phyloP scores from a whole-genome alignment of 306 rosid species.

The Casuarina glauca region DNA sequence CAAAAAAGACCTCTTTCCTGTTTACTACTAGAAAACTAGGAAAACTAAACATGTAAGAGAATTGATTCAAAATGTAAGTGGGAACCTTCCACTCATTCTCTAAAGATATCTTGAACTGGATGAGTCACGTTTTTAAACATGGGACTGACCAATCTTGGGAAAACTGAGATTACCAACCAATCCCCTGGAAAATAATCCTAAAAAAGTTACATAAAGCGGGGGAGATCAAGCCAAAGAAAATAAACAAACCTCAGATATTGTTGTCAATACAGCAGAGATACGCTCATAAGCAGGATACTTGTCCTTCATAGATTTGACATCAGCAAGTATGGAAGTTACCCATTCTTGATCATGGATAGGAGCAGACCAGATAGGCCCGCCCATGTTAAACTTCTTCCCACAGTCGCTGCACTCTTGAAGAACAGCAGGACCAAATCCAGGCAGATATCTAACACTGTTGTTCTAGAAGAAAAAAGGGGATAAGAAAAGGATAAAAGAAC shows the following conservation, averaged over 20 bases:
- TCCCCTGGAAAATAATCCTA: neutral
- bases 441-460: slow-evolving; percentile 75
- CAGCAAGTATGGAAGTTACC: slow-evolving; percentile 75
- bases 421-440: slow-evolving; percentile 90
- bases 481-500: slow-evolving; percentile 2
- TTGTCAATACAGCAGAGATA: slow-evolving; percentile 83
- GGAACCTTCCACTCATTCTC: neutral
- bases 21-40: neutral
- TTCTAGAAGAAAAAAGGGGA: slow-evolving; percentile 51
- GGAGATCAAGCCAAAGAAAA: neutral
- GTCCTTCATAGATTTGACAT: slow-evolving; percentile 69
- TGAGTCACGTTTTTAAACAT: neutral
- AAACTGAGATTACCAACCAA: neutral
- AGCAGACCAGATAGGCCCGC: slow-evolving; percentile 98
- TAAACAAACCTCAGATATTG: slow-evolving; percentile 75
- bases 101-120: neutral
- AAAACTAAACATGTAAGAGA: neutral
- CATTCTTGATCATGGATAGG: slow-evolving; percentile 95
- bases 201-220: neutral
- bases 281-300: slow-evolving; percentile 86
- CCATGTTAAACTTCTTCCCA: slow-evolving; percentile 92
- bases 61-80: neutral
- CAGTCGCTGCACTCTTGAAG: slow-evolving; percentile 87
- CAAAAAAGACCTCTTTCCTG: neutral
- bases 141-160: neutral